These are phyloP conservation scores for Mitragyna speciosa DNA, from an alignment of 257 asterid species.

Conservation along the genomic window DNA sequence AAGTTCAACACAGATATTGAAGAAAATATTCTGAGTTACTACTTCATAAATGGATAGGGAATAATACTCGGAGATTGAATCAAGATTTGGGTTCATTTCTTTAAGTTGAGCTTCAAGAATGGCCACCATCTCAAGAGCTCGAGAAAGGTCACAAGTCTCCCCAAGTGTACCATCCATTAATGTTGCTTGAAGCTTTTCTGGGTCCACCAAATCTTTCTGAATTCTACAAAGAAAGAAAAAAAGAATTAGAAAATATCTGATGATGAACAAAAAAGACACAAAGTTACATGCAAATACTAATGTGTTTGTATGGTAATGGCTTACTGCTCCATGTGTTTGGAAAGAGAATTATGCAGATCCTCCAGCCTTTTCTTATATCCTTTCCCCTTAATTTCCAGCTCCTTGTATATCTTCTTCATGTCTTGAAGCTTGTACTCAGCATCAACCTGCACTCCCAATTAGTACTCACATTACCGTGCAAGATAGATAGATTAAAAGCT, in stretches of 20 bases:
- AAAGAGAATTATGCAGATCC: constrained; percentile 65
- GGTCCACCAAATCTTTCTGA: constrained; percentile 86
- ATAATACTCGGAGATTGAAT: constrained; percentile 87
- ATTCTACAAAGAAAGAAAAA: constrained; percentile 47
- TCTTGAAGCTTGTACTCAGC: constrained; percentile 94
- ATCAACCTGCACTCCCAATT: constrained; percentile 63
- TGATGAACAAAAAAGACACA: background rate
- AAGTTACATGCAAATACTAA: background rate
- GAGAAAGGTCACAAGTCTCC: constrained; percentile 58
- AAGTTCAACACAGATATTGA: constrained; percentile 8
- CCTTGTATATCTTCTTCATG: constrained; percentile 71
- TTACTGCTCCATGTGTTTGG: constrained; percentile 92
- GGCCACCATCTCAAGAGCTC: constrained; percentile 80
- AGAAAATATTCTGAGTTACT: background rate
- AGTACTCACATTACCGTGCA: constrained; percentile 10
- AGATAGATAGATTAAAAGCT: background rate
- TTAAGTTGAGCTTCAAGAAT: constrained; percentile 91
- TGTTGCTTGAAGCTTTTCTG: constrained; percentile 72
- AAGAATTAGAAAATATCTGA: constrained; percentile 1
- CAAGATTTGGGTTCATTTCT: constrained; percentile 97
- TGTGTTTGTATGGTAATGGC: constrained; percentile 15
- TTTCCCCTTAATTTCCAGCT: constrained; percentile 69
- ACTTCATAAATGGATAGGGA: constrained; percentile 13
- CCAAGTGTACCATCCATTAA: constrained; percentile 60
- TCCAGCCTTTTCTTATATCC: constrained; percentile 74